A percentile compares a stretch with the other conserved stretches of the same genome.
These are phyloP conservation scores for Arthrobotrys musiformis DNA, from an alignment of 2,329 filamentous ascomycete species.

Conservation along the genomic window DNA sequence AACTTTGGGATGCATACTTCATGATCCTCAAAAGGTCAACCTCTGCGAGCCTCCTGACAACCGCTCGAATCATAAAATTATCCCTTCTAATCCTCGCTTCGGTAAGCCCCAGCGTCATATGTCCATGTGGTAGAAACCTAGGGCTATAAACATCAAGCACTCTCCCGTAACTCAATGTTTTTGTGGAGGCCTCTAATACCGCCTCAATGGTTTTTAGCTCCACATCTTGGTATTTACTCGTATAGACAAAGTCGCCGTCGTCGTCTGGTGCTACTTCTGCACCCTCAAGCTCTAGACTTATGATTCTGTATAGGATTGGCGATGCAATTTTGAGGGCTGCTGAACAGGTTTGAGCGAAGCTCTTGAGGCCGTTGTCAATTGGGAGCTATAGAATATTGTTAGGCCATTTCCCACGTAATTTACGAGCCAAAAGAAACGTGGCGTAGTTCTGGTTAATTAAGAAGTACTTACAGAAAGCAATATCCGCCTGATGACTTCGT, in stretches of 20 bases:
- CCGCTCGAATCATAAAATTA: slow-evolving; percentile 1
- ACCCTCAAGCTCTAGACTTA: slow-evolving; percentile 6
- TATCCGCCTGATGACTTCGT: background rate
- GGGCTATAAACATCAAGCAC: slow-evolving; percentile 21
- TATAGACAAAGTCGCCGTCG: background rate
- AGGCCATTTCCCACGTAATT: too few species aligned
- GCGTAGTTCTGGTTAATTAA: background rate
- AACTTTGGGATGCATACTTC: background rate
- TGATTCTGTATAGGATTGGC: slow-evolving; percentile 25
- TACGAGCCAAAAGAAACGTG: too few species aligned
- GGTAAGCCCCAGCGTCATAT: background rate
- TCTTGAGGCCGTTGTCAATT: slow-evolving; percentile 26
- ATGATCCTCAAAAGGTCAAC: background rate
- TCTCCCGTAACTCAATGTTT: slow-evolving; percentile 10
- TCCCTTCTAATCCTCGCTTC: background rate
- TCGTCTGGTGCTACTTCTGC: background rate
- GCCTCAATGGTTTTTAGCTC: background rate
- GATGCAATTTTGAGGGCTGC: slow-evolving; percentile 20
- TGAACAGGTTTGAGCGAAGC: slow-evolving; percentile 22
- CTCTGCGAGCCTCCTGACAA: background rate
- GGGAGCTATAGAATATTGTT: slow-evolving; percentile 10
- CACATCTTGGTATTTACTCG: background rate
- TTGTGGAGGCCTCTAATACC: slow-evolving; percentile 11
- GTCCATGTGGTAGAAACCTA: slow-evolving; percentile 1
- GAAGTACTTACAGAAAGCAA: background rate